A percentile compares a stretch with the other conserved stretches of the same genome.
phyloP scores from a whole-genome alignment of 164 flowering plant species.

The Umbellularia californica region DNA sequence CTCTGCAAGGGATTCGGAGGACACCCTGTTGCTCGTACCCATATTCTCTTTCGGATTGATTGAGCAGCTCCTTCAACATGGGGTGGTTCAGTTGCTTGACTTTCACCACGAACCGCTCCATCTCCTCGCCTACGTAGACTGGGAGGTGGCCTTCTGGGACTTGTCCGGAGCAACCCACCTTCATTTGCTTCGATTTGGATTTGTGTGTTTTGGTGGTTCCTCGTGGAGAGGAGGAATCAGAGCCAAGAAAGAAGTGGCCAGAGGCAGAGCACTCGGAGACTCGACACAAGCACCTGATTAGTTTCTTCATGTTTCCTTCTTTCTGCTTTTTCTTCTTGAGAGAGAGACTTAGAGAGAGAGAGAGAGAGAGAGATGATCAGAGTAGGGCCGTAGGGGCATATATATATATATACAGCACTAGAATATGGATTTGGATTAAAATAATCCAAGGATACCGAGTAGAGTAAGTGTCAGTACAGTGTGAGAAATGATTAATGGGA shows the following conservation, averaged over 20 bases:
- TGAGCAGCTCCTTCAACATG: conserved; percentile 49
- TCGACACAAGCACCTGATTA: conserved; percentile 54
- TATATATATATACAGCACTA: background rate
- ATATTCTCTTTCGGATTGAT: conserved; percentile 81
- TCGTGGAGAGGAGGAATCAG: conserved; percentile 10
- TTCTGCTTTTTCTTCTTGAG: background rate
- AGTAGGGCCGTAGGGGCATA: background rate
- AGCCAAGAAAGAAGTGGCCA: conserved; percentile 43
- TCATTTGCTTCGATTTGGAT: background rate
- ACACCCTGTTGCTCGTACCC: conserved; percentile 91
- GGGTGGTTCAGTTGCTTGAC: conserved; percentile 82
- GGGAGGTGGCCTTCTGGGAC: conserved; percentile 86
- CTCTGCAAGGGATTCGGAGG: conserved; percentile 73
- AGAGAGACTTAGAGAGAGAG: background rate
- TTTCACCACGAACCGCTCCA: conserved; percentile 77
- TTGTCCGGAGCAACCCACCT: background rate
- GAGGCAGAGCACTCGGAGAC: conserved; percentile 59
- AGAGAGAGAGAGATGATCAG: background rate
- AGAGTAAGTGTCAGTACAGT: too few relatives aligned
- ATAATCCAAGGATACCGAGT: too few relatives aligned
- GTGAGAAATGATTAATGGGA: too few relatives aligned
- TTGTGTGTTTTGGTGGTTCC: conserved; percentile 5
- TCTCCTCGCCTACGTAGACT: conserved; percentile 91
- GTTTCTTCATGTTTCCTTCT: conserved; percentile 24
- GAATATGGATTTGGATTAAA: too few relatives aligned